Conservation (phyloP, 2,329 filamentous ascomycete genomes). For the Arthrobotrys musiformis region DNA sequence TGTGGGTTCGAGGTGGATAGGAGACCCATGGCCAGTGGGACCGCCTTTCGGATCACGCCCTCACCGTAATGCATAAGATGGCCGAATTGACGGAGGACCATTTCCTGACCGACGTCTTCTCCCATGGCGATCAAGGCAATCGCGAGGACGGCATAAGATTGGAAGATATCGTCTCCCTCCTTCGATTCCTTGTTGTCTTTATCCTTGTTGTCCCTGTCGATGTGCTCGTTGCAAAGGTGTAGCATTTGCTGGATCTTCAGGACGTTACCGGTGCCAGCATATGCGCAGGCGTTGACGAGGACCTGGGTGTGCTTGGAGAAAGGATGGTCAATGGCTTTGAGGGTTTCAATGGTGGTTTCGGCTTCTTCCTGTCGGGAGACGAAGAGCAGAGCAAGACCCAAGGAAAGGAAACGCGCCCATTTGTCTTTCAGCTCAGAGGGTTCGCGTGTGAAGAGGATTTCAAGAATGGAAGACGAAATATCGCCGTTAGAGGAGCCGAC, state of each 20-base stretch:
- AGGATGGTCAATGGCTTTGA: constrained; percentile 96
- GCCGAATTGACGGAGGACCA: constrained; percentile 96
- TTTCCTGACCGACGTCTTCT: constrained; percentile 97
- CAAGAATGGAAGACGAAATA: constrained; percentile 90
- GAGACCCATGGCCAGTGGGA: constrained; percentile 94
- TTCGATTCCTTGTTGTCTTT: constrained; percentile 68
- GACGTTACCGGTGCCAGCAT: constrained; percentile 96
- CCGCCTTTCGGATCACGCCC: constrained; percentile 93
- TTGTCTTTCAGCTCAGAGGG: constrained; percentile 94
- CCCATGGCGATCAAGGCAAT: constrained; percentile 97
- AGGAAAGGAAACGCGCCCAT: constrained; percentile 95
- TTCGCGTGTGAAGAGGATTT: constrained; percentile 85
- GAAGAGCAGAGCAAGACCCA: constrained; percentile 91
- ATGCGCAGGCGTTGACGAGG: constrained; percentile 94
- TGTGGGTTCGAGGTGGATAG: constrained; percentile 98
- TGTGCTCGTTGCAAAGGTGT: constrained; percentile 97
- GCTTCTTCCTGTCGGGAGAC: constrained; percentile 98
- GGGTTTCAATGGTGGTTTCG: constrained; percentile 95
- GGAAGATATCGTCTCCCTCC: constrained; percentile 88
- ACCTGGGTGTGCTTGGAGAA: constrained; percentile 97
- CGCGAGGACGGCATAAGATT: constrained; percentile 94
- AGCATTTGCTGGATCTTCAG: constrained; percentile 96
- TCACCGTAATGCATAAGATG: constrained; percentile 99
- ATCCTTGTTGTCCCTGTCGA: constrained; percentile 86
- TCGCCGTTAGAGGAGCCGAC: constrained; percentile 92